Percentiles rank a stretch among this genome's conserved stretches.
phyloP scores from a whole-genome alignment of 768 basidiomycete genomes.

The Tricholoma flavovirens region DNA sequence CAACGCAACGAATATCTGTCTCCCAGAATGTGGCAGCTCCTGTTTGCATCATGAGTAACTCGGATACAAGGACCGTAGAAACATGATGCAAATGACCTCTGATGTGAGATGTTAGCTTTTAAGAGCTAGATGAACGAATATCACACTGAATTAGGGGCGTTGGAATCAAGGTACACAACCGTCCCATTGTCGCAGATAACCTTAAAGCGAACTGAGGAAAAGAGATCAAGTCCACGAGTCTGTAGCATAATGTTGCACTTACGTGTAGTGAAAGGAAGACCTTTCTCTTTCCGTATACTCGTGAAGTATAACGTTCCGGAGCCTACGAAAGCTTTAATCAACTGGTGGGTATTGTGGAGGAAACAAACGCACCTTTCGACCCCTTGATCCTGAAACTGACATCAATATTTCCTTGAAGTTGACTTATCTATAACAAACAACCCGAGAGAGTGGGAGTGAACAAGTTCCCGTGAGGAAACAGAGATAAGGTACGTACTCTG shows the following conservation, averaged over 20 bases:
- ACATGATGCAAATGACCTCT: background rate
- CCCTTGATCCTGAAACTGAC: slow-evolving; percentile 73
- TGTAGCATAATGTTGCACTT: slow-evolving; percentile 23
- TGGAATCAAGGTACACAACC: slow-evolving; percentile 37
- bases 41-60: too few species aligned
- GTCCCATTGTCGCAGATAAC: slow-evolving; percentile 60
- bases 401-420: slow-evolving; percentile 72
- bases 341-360: background rate
- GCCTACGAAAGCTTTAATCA: slow-evolving; percentile 33
- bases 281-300: slow-evolving; percentile 73
- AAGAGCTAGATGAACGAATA: background rate
- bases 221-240: background rate
- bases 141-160: slow-evolving; percentile 16
- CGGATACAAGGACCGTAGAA: background rate
- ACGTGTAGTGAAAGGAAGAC: slow-evolving; percentile 64
- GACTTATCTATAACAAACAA: slow-evolving; percentile 56
- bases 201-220: slow-evolving; percentile 52
- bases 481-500: slow-evolving; percentile 38
- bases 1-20: too few species aligned
- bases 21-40: too few species aligned
- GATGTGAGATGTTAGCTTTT: background rate
- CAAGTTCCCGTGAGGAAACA: background rate
- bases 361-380: slow-evolving; percentile 45
- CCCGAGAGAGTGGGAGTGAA: background rate
- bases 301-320: slow-evolving; percentile 80